phyloP scores from a whole-genome alignment of 2,329 filamentous ascomycete genomes.

The Trichoderma sp. region DNA sequence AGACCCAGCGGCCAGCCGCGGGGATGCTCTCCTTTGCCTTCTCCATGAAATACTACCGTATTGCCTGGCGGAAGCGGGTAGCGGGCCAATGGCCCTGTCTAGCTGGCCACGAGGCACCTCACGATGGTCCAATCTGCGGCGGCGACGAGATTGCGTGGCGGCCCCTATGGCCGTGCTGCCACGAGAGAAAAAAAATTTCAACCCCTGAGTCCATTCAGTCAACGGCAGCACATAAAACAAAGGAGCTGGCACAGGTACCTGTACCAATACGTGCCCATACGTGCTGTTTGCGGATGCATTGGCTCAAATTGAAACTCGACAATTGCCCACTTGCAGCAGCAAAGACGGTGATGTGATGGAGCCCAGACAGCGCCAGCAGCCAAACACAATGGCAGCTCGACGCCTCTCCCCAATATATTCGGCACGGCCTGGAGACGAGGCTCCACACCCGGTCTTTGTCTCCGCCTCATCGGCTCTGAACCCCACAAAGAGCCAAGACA shows the following conservation, averaged over 20 bases:
- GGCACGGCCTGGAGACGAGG: conserved; percentile 19
- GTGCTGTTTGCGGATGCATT: neutral
- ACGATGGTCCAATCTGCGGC: conserved; percentile 20
- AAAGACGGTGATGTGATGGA: neutral
- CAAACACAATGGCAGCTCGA: conserved; percentile 7
- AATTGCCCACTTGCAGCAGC: neutral
- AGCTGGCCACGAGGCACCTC: conserved; percentile 16
- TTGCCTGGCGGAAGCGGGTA: conserved; percentile 22
- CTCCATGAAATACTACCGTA: neutral
- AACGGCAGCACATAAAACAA: neutral
- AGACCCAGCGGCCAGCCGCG: conserved; percentile 13
- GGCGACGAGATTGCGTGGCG: conserved; percentile 19
- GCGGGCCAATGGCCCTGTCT: conserved; percentile 19
- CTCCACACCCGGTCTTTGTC: conserved; percentile 23
- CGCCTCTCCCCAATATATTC: conserved; percentile 17
- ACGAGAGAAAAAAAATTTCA: conserved; percentile 10
- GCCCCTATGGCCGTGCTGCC: neutral
- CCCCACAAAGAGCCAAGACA: conserved; percentile 11
- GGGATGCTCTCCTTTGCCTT: conserved; percentile 6
- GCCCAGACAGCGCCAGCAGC: neutral
- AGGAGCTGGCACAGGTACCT: neutral
- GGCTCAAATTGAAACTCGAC: neutral
- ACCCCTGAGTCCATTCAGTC: neutral
- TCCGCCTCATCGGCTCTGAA: conserved; percentile 20
- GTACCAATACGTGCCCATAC: neutral